Evolutionary conservation across 2,329 filamentous ascomycete genomes (phyloP).

Genomic region (Lasiodiplodia theobromae): DNA sequence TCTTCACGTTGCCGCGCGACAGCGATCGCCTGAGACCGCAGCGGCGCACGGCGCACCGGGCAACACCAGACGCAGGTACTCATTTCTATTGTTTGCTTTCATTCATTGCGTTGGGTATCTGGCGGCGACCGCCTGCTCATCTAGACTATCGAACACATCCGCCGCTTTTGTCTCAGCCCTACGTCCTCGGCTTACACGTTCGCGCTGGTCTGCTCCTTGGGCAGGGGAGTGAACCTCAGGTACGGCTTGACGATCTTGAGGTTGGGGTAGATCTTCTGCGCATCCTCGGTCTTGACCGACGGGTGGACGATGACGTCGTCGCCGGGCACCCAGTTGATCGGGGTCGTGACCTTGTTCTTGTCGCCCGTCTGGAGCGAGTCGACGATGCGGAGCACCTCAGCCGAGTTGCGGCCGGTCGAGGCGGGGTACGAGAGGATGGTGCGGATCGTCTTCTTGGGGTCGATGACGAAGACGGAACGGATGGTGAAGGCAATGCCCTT

Average conservation of each 20-base stretch:
- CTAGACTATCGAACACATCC: constrained; percentile 9
- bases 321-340: constrained; percentile 88
- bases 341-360: constrained; percentile 86
- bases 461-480: constrained; percentile 92
- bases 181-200: constrained; percentile 28
- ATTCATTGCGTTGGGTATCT: constrained; percentile 37
- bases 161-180: constrained; percentile 28
- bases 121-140: constrained; percentile 35
- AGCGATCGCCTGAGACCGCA: constrained; percentile 9
- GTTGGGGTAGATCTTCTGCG: constrained; percentile 85
- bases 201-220: constrained; percentile 55
- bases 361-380: constrained; percentile 72
- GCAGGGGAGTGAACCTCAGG: constrained; percentile 71
- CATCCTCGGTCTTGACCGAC: constrained; percentile 80
- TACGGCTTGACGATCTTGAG: constrained; percentile 70
- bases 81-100: constrained; percentile 23
- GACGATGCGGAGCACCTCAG: constrained; percentile 65
- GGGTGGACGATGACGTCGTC: constrained; percentile 94
- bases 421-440: constrained; percentile 90
- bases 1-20: constrained; percentile 20
- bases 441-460: constrained; percentile 91
- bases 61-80: constrained; percentile 18
- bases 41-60: neutral
- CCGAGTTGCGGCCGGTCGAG: constrained; percentile 74
- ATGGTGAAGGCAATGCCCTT: constrained; percentile 85